Percentiles rank a stretch among this genome's conserved stretches.
phyloP scores from a whole-genome alignment of 768 basidiomycete species.

The Rubroboletus satanas region DNA sequence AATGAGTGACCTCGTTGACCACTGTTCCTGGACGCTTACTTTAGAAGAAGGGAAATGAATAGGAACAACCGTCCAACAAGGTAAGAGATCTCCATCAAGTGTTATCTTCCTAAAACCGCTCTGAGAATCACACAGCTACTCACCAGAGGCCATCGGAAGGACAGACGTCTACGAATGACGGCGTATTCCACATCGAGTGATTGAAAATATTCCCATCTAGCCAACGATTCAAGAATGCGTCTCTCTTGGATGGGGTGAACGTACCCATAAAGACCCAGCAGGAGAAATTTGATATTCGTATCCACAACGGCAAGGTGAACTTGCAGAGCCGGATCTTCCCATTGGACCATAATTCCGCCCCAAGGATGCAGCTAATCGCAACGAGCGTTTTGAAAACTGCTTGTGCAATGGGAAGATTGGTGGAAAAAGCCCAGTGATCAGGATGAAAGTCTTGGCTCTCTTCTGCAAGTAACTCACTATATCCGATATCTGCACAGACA shows the following conservation, averaged over 20 bases:
- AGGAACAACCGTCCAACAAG: slow-evolving; percentile 18
- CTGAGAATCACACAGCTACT: not conserved
- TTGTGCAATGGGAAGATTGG: not conserved
- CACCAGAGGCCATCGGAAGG: slow-evolving; percentile 28
- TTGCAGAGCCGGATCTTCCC: slow-evolving; percentile 8
- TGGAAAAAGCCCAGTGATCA: not conserved
- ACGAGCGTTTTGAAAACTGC: not conserved
- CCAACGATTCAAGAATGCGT: not conserved
- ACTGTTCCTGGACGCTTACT: slow-evolving; percentile 6
- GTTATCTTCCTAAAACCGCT: not conserved
- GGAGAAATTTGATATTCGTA: slow-evolving; percentile 13
- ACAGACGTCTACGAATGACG: slow-evolving; percentile 18
- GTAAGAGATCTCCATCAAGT: slow-evolving; percentile 19
- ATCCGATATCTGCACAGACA: not conserved
- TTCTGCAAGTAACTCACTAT: not conserved
- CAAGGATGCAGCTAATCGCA: not conserved
- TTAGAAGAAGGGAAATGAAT: slow-evolving; percentile 14
- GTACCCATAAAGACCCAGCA: slow-evolving; percentile 25
- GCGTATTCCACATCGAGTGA: slow-evolving; percentile 21
- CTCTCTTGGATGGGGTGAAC: not conserved
- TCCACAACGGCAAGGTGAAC: not conserved
- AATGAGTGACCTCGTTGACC: not conserved
- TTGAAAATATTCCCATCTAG: slow-evolving; percentile 26
- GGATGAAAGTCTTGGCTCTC: not conserved
- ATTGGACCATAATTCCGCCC: slow-evolving; percentile 19